Base-by-base conservation (phyloP, 495 filamentous ascomycete genomes). In the Xylaria castorea region DNA sequence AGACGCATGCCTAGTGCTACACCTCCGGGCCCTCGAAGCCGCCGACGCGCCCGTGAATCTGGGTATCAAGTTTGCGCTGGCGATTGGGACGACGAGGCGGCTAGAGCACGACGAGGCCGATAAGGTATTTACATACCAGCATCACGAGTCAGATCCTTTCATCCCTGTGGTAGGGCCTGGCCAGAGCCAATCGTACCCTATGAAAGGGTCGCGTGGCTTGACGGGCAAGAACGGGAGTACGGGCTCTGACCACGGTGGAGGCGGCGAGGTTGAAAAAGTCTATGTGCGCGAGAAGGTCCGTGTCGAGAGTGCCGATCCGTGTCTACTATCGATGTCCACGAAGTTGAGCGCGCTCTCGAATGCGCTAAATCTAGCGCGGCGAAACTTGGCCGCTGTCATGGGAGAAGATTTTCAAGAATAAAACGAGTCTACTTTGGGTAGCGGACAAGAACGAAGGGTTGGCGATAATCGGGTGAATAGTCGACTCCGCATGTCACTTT, bases 221-320 rank as follows among this genome's bases (percentile, higher is more conserved):
- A 14, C 32, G 14, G 68, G 36, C 44, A 48, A 57, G 62, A 38
- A 68, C 62, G 8, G 38, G 68, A 12, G 58, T 34, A 65, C 0
- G 12, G 72, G 20, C 30, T 71, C 71, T 3, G 25, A 42, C 8
- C 18, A 48, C 14, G 20, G 60, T 5, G 69, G 58, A 32, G 25
- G 34, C 9, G 38, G 53, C 38, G 70, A 66, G 70, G 80, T 82
- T 22, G 92, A 95, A 58, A 67, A 61, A 6, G 95, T 98, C 0
- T 89, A 87, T 55, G 97, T 99, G 25, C 90, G 88, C 73, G 96
- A 98, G 76, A 97, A 97, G 80, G 88, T 99, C 12, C 87, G 90
- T 38, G 93, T 98, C 7, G 96, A 97, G 83, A 95, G 90, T 70
- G 93, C 94, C 68, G 96, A 99, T 78, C 97, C 96, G 40, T 93